Conservation (phyloP, 2,329 filamentous ascomycete species). For the Arthroderma sp. region DNA sequence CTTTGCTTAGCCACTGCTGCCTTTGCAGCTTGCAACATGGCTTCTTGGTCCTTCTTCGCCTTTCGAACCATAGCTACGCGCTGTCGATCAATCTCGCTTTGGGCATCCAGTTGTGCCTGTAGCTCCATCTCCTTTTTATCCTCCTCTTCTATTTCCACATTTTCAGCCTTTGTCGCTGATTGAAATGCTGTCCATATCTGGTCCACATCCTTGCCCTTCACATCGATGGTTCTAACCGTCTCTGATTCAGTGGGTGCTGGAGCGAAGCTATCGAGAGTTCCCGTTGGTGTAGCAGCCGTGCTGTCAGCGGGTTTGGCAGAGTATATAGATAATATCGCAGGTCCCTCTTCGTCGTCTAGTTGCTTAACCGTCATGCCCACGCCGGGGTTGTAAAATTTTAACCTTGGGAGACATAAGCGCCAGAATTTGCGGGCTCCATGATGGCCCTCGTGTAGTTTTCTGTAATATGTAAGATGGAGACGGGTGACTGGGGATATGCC, state of each 20-base stretch:
- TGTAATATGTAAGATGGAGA: conserved; percentile 35
- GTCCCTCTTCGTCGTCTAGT: conserved; percentile 40
- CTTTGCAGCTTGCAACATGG: conserved; percentile 33
- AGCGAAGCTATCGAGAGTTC: conserved; percentile 24
- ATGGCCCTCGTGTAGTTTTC: conserved; percentile 31
- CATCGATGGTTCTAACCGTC: conserved; percentile 26
- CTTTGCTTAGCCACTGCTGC: conserved; percentile 34
- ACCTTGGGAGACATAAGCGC: conserved; percentile 63
- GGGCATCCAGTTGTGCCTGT: conserved; percentile 25
- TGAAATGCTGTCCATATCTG: conserved; percentile 36
- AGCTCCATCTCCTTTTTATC: conserved; percentile 29
- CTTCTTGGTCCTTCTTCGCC: conserved; percentile 35
- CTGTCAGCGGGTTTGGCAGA: conserved; percentile 20
- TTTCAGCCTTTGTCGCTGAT: conserved; percentile 39
- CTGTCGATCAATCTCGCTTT: conserved; percentile 30
- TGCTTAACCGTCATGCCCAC: conserved; percentile 73
- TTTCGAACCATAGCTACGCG: conserved; percentile 30
- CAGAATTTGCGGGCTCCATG: conserved; percentile 66
- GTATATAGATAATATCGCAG: conserved; percentile 32
- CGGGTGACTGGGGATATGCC: conserved; percentile 31
- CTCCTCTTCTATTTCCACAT: conserved; percentile 23
- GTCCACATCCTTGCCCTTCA: conserved; percentile 29
- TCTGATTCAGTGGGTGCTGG: conserved; percentile 24
- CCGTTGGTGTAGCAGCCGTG: conserved; percentile 14
- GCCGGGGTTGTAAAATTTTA: conserved; percentile 90